Evolutionary conservation across 495 filamentous ascomycete genomes (phyloP).

Genomic region (Aspergillus taichungensis): DNA sequence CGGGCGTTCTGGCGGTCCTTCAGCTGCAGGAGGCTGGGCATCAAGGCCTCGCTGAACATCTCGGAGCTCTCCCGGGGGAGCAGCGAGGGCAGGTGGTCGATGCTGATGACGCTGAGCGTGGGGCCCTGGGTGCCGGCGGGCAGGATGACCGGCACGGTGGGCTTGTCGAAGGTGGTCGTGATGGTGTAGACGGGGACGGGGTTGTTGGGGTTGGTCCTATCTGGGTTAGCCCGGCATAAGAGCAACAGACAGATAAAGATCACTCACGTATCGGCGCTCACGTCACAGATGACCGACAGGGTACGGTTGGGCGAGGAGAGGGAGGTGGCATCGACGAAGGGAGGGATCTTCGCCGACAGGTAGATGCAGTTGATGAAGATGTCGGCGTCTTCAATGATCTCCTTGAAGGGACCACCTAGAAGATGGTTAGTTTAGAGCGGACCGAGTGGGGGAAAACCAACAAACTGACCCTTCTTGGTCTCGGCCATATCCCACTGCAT

Average conservation of each 20-base stretch:
- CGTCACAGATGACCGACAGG: slow-evolving; percentile 82
- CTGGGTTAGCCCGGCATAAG: neutral
- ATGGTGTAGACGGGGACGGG: slow-evolving; percentile 79
- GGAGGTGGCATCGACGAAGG: slow-evolving; percentile 63
- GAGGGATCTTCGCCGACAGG: slow-evolving; percentile 57
- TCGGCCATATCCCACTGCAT: slow-evolving; percentile 91
- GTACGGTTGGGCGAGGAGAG: slow-evolving; percentile 60
- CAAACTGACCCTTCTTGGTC: slow-evolving; percentile 45
- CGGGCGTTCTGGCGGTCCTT: slow-evolving; percentile 61
- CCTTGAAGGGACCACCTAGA: slow-evolving; percentile 69
- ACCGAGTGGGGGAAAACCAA: neutral
- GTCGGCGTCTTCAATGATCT: slow-evolving; percentile 61
- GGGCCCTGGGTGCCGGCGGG: slow-evolving; percentile 43
- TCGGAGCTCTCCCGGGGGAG: slow-evolving; percentile 83
- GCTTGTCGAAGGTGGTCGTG: slow-evolving; percentile 72
- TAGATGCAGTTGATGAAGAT: slow-evolving; percentile 96
- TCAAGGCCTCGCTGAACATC: slow-evolving; percentile 69
- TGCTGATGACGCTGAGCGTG: slow-evolving; percentile 69
- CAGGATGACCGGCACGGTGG: slow-evolving; percentile 62
- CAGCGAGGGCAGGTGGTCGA: slow-evolving; percentile 85
- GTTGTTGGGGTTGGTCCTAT: slow-evolving; percentile 60
- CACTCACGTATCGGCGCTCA: slow-evolving; percentile 57
- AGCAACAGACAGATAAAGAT: neutral
- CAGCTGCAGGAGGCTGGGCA: slow-evolving; percentile 70
- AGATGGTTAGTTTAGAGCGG: neutral